Base-by-base conservation (phyloP, 306 rosid species). In the Pyrus betulifolia region DNA sequence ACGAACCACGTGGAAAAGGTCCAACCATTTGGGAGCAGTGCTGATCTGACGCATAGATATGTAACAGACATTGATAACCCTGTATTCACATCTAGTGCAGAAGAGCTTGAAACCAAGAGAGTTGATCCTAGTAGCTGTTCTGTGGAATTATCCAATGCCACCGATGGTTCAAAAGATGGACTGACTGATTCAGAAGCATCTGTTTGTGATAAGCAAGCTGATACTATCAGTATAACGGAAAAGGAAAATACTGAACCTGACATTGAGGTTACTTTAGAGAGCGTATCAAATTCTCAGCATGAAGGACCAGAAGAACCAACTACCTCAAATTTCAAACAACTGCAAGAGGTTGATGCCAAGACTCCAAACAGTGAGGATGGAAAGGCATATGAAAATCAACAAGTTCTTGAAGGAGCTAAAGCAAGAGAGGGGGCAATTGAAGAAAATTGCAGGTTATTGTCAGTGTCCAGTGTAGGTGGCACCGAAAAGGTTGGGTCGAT, bases 81-180 rank as follows among this genome's bases (percentile, higher is more conserved):
- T 67, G 73, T 75, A 58, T 74, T 73, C 69, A 82, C 88, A 31
- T 76, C 74, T 73, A 79, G 79, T 63, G 66, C 90, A 63, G 96
- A 93, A 64, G 96, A 86, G 77, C 93, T 89, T 44, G 93, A 87
- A 79, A 93, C 92, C 35, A 93, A 88, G 85, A 88, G 85, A 86
- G 93, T 91, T 30, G 93, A 91, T 82, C 90, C 86, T 71, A 85
- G 87, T 17, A 85, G 93, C 83, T 89, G 76, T 61, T 54, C 78
- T 4, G 35, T 77, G 45, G 97, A 91, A 74, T 67, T 75, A 69
- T 88, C 89, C 62, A 74, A 84, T 79, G 85, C 85, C 42, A 72
- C 82, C n/a, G 86, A 88, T 81, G 85, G 84, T 54, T 87, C 87
- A 35, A 85, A 86, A 83, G 97, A 86, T 18, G 91, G 83, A 19